Evolutionary conservation across 805 yeast genomes (phyloP).

Genomic region (Spathaspora sp.): DNA sequence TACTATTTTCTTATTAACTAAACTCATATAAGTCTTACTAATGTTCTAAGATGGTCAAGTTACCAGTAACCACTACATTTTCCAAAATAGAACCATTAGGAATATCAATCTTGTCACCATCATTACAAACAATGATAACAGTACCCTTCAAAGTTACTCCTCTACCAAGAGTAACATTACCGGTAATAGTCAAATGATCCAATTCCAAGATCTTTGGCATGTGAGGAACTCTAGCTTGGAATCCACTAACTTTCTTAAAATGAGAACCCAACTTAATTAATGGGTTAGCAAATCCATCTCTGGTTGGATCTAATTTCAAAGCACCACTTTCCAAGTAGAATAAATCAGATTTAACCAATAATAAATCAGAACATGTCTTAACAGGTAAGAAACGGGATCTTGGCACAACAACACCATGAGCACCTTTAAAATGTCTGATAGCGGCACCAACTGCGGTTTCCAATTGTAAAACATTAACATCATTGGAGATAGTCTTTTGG

Average conservation of each 20-base stretch:
- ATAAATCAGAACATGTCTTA: slow-evolving; percentile 92
- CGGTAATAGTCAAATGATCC: slow-evolving; percentile 96
- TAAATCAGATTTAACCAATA: slow-evolving; percentile 92
- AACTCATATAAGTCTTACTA: slow-evolving; percentile 20
- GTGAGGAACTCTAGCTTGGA: slow-evolving; percentile 85
- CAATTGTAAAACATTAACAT: slow-evolving; percentile 84
- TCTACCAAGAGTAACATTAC: slow-evolving; percentile 90
- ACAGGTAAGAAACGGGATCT: slow-evolving; percentile 97
- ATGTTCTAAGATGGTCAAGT: slow-evolving; percentile 90
- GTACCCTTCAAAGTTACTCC: slow-evolving; percentile 92
- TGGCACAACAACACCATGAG: slow-evolving; percentile 98
- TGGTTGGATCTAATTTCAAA: slow-evolving; percentile 71
- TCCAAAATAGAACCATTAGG: slow-evolving; percentile 95
- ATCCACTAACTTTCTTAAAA: slow-evolving; percentile 91
- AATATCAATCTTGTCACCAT: slow-evolving; percentile 94
- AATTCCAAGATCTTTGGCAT: slow-evolving; percentile 95
- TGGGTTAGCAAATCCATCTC: slow-evolving; percentile 91
- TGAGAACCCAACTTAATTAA: slow-evolving; percentile 94
- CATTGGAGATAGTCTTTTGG: slow-evolving; percentile 75
- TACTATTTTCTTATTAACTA: not conserved
- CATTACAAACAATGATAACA: slow-evolving; percentile 94
- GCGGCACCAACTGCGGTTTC: slow-evolving; percentile 99
- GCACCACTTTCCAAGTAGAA: slow-evolving; percentile 91
- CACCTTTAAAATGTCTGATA: slow-evolving; percentile 89
- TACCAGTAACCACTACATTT: slow-evolving; percentile 96